Evolutionary conservation across 176 grass and related monocot species (phyloP).

Genomic region (Triticum urartu): DNA sequence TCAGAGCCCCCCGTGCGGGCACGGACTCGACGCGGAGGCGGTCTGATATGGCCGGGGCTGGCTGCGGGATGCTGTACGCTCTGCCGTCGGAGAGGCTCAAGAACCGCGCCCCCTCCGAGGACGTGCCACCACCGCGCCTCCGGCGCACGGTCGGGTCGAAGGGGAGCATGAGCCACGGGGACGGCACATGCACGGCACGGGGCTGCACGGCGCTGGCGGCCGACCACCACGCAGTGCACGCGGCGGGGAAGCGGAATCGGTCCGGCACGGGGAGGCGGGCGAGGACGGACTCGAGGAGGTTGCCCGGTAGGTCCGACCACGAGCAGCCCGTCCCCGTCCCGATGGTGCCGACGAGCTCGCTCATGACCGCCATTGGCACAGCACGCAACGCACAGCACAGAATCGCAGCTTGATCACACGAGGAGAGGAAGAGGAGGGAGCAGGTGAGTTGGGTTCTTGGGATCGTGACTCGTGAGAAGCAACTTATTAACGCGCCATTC

Average conservation of each 20-base stretch:
- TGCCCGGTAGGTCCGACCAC: slow-evolving; percentile 24
- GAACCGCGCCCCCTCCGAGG: slow-evolving; percentile 30
- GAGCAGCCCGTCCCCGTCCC: slow-evolving; percentile 2
- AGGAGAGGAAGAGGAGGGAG: background rate
- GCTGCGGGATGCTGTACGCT: slow-evolving; percentile 36
- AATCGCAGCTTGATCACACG: background rate
- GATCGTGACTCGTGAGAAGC: background rate
- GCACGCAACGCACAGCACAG: background rate
- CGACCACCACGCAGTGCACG: slow-evolving; percentile 43
- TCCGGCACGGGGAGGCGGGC: slow-evolving; percentile 38
- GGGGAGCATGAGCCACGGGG: slow-evolving; percentile 66
- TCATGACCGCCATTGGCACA: slow-evolving; percentile 6
- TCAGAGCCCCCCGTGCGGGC: too few species aligned
- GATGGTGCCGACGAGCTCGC: background rate
- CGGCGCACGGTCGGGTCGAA: slow-evolving; percentile 1
- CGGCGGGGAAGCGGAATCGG: slow-evolving; percentile 41
- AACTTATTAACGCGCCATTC: background rate
- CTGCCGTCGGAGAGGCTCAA: slow-evolving; percentile 42
- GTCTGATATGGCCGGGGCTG: slow-evolving; percentile 16
- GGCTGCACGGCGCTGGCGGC: background rate
- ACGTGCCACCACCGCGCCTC: background rate
- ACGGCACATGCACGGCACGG: too few species aligned
- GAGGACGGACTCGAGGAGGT: slow-evolving; percentile 46
- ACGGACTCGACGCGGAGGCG: slow-evolving; percentile 40
- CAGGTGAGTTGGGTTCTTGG: background rate